Percentiles rank a stretch among this genome's conserved stretches.
phyloP scores from a whole-genome alignment of 2,329 filamentous ascomycete species.

The Geosmithia flava region DNA sequence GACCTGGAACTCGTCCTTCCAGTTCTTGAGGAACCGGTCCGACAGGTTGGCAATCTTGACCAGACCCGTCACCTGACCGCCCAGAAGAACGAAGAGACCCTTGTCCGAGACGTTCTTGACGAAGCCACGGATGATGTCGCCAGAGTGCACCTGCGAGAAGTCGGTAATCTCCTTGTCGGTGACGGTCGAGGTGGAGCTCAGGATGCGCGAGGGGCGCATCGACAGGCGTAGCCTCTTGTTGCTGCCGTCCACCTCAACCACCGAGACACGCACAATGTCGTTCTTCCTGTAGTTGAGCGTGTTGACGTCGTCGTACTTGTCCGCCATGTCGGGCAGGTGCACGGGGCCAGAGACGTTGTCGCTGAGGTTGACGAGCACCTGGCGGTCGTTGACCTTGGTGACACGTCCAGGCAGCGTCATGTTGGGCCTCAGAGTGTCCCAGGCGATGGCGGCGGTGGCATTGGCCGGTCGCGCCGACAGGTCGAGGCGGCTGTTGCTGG shows the following conservation, averaged over 20 bases:
- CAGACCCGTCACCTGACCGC: slow-evolving; percentile 68
- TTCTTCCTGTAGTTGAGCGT: slow-evolving; percentile 68
- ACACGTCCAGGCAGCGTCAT: slow-evolving; percentile 75
- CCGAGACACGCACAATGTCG: slow-evolving; percentile 76
- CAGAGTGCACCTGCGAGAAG: slow-evolving; percentile 57
- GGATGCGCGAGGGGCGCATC: slow-evolving; percentile 71
- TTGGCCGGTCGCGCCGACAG: slow-evolving; percentile 62
- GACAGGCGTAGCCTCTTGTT: slow-evolving; percentile 83
- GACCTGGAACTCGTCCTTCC: slow-evolving; percentile 79
- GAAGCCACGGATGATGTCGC: slow-evolving; percentile 80
- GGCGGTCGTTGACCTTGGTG: slow-evolving; percentile 74
- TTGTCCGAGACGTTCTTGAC: slow-evolving; percentile 83
- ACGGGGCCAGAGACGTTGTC: slow-evolving; percentile 70
- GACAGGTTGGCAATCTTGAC: slow-evolving; percentile 82
- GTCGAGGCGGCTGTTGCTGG: slow-evolving; percentile 64
- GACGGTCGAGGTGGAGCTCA: slow-evolving; percentile 73
- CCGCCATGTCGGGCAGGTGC: slow-evolving; percentile 69
- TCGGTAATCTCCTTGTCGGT: slow-evolving; percentile 69
- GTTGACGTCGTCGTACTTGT: slow-evolving; percentile 75
- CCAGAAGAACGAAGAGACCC: slow-evolving; percentile 76
- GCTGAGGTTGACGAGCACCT: slow-evolving; percentile 75
- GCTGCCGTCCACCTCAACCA: slow-evolving; percentile 64
- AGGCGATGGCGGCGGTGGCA: slow-evolving; percentile 36
- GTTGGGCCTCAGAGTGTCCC: slow-evolving; percentile 62
- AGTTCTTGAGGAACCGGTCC: slow-evolving; percentile 85